Conservation (phyloP, 805 yeast species). For the Metschnikowia matae region DNA sequence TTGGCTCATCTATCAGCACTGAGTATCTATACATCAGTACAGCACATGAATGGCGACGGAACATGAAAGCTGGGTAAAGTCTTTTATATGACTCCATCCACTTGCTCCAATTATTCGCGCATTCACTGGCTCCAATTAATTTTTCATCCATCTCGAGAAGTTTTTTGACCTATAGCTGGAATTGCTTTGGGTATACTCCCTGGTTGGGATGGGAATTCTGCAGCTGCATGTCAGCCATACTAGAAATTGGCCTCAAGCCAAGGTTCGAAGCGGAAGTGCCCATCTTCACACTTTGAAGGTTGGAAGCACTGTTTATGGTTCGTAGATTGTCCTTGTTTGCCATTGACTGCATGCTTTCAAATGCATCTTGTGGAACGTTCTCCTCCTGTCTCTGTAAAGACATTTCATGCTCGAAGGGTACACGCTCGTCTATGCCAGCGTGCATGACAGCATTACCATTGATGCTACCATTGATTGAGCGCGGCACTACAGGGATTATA, state of each 20-base stretch:
- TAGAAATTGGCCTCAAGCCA: slow-evolving; percentile 15
- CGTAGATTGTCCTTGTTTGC: slow-evolving; percentile 18
- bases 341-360: not conserved
- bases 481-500: not conserved
- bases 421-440: slow-evolving; percentile 1
- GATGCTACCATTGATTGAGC: not conserved
- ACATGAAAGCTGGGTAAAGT: not conserved
- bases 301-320: slow-evolving; percentile 31
- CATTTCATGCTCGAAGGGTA: slow-evolving; percentile 1
- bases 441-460: not conserved
- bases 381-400: not conserved
- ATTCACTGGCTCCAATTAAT: not conserved
- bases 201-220: slow-evolving; percentile 2
- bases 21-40: no score
- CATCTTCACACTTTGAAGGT: slow-evolving; percentile 21
- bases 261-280: slow-evolving; percentile 3
- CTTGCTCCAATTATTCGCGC: no score
- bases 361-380: not conserved
- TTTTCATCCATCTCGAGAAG: no score
- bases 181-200: slow-evolving; percentile 9
- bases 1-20: not conserved
- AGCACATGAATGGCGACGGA: not conserved
- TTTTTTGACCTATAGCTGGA: slow-evolving; percentile 4
- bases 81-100: not conserved
- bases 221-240: slow-evolving; percentile 18